Evolutionary conservation across 2,329 filamentous ascomycete genomes (phyloP).

Genomic region (Alternaria postmessia): DNA sequence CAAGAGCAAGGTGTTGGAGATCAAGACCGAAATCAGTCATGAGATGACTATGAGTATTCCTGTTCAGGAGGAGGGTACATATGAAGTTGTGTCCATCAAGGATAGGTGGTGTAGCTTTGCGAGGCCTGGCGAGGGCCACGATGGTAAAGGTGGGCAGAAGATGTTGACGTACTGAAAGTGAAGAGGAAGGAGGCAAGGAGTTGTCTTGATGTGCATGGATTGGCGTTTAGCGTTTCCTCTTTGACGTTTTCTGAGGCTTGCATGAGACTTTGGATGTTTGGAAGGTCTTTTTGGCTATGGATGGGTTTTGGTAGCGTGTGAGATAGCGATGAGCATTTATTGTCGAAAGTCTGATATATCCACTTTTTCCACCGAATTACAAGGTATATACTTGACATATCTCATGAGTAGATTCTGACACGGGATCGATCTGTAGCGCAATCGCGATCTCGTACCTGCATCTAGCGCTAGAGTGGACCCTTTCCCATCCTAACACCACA

Average conservation of each 20-base stretch:
- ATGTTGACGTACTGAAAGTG: conserved; percentile 46
- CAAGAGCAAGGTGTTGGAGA: conserved; percentile 81
- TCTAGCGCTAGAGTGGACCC: background rate
- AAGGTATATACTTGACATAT: background rate
- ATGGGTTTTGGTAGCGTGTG: background rate
- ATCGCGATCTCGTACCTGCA: conserved; percentile 6
- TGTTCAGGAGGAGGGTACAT: conserved; percentile 92
- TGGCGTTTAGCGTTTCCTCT: conserved; percentile 8
- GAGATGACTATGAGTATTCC: conserved; percentile 82
- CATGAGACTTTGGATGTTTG: background rate
- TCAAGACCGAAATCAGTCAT: conserved; percentile 83
- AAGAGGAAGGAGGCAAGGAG: background rate
- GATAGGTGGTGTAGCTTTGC: conserved; percentile 91
- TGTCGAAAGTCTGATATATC: background rate
- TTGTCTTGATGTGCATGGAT: conserved; percentile 2
- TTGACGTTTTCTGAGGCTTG: background rate
- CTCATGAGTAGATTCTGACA: background rate
- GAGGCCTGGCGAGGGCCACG: conserved; percentile 64
- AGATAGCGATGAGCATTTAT: background rate
- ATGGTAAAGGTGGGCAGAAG: conserved; percentile 48
- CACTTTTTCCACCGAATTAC: background rate
- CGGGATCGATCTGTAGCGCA: background rate
- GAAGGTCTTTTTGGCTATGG: background rate
- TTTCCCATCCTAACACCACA: conserved; percentile 2
- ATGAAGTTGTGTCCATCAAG: conserved; percentile 96